Percentiles rank a stretch among this genome's conserved stretches.
These are phyloP conservation scores for Ustilago bromivora DNA, from an alignment of 1,284 basidiomycete species.

Conservation along the genomic window DNA sequence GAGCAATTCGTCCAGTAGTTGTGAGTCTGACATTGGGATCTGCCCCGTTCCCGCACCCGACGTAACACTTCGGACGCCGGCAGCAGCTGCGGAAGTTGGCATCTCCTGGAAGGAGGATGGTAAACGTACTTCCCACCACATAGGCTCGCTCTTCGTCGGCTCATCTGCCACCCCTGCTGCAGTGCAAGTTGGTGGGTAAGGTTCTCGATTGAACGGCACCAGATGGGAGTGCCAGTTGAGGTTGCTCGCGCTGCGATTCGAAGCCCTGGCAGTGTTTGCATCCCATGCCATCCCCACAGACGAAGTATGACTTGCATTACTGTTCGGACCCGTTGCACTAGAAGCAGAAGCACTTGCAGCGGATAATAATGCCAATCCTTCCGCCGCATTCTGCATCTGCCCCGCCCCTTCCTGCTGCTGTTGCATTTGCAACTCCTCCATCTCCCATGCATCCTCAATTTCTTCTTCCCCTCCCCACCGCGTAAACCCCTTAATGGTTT, in stretches of 20 bases:
- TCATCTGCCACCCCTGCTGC: not conserved
- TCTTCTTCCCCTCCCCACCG: not conserved
- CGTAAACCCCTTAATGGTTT: not conserved
- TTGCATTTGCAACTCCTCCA: conserved; percentile 7
- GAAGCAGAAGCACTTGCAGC: conserved; percentile 22
- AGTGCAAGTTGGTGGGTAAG: not conserved
- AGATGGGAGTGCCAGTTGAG: not conserved
- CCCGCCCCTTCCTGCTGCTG: not conserved
- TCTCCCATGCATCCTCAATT: conserved; percentile 21
- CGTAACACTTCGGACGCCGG: not conserved
- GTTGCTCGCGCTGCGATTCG: not conserved
- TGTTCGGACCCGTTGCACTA: conserved; percentile 1
- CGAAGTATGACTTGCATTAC: not conserved
- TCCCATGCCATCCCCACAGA: not conserved
- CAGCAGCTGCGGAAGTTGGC: not conserved
- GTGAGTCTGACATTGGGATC: conserved; percentile 32
- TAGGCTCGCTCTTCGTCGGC: conserved; percentile 15
- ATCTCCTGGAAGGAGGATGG: not conserved
- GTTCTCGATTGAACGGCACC: not conserved
- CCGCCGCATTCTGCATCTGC: conserved; percentile 37
- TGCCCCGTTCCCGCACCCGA: not conserved
- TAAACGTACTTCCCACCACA: conserved; percentile 33
- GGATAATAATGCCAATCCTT: conserved; percentile 36
- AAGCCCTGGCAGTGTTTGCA: not conserved
- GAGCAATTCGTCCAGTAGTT: conserved; percentile 37